Conservation (phyloP, 106 monocot genomes). For the Amphibolis antarctica region DNA sequence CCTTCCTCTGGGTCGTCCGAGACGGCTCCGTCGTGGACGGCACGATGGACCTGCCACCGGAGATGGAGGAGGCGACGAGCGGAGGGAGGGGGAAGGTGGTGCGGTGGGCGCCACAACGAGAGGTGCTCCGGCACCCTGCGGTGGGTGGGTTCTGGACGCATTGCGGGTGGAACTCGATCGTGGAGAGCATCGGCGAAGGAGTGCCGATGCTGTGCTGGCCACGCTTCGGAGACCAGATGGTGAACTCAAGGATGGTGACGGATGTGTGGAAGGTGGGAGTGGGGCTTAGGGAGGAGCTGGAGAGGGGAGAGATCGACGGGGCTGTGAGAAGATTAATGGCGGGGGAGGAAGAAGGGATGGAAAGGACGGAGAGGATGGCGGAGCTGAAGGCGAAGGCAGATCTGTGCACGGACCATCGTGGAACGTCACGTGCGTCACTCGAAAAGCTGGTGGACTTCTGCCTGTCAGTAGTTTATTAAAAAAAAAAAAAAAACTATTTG, state of each 20-base stretch:
- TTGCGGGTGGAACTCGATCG: conserved; percentile 17
- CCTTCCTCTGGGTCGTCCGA: conserved; percentile 4
- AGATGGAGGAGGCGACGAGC: not conserved
- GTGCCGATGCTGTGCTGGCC: conserved; percentile 18
- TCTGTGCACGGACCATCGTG: too few species aligned
- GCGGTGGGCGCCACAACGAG: not conserved
- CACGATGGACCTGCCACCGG: not conserved
- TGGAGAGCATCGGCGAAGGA: conserved; percentile 15
- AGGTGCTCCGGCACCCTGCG: conserved; percentile 13
- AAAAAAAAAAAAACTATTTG: too few species aligned
- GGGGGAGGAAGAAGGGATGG: conserved; percentile 9
- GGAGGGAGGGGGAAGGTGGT: not conserved
- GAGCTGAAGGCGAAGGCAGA: conserved; percentile 3
- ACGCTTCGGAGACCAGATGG: conserved; percentile 16
- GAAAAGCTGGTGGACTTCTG: too few species aligned
- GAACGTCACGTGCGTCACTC: too few species aligned
- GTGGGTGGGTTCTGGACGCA: conserved; percentile 18
- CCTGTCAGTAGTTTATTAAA: too few species aligned
- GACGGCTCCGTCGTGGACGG: not conserved
- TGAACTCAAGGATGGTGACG: conserved; percentile 5
- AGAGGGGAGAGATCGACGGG: conserved; percentile 7
- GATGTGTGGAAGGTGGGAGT: conserved; percentile 12
- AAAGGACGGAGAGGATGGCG: not conserved
- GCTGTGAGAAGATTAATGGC: conserved; percentile 5
- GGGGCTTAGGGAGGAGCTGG: conserved; percentile 9